These are phyloP conservation scores for Ramularia endophylla DNA, from an alignment of 2,329 filamentous ascomycete species.

Conservation along the genomic window DNA sequence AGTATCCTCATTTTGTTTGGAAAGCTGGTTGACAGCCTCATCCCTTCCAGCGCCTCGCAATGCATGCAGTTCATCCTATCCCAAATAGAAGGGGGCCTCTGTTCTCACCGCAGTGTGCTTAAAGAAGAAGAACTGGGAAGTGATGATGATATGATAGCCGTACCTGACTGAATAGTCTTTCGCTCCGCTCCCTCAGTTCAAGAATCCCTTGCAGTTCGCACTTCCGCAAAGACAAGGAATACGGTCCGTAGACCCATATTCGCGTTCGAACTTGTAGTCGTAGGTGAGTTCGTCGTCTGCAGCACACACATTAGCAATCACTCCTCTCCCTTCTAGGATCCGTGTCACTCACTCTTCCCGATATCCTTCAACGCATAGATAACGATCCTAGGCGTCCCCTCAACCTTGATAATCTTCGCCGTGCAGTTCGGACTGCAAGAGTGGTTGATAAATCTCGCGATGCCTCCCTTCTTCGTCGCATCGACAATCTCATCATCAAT, in stretches of 20 bases:
- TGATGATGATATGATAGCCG: neutral
- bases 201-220: slow-evolving; percentile 94
- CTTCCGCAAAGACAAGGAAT: slow-evolving; percentile 97
- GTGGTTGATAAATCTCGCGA: slow-evolving; percentile 98
- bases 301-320: slow-evolving; percentile 2
- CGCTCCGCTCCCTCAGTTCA: slow-evolving; percentile 64
- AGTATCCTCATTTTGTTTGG: too few species aligned
- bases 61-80: too few species aligned
- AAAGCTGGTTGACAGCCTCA: too few species aligned
- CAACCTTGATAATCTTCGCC: slow-evolving; percentile 98
- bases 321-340: neutral
- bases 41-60: too few species aligned
- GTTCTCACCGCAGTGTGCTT: too few species aligned
- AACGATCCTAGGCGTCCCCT: slow-evolving; percentile 96
- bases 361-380: slow-evolving; percentile 98
- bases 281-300: slow-evolving; percentile 98
- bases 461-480: slow-evolving; percentile 96
- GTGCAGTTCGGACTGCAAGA: slow-evolving; percentile 98
- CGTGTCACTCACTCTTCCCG: slow-evolving; percentile 73
- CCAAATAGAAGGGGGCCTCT: too few species aligned
- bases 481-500: slow-evolving; percentile 97
- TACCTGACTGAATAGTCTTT: too few species aligned
- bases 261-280: slow-evolving; percentile 99
- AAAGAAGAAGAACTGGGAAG: too few species aligned
- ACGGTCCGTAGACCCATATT: slow-evolving; percentile 88